Base-by-base conservation (phyloP, 2,329 filamentous ascomycete species). In the Calonectria hongkongensis region DNA sequence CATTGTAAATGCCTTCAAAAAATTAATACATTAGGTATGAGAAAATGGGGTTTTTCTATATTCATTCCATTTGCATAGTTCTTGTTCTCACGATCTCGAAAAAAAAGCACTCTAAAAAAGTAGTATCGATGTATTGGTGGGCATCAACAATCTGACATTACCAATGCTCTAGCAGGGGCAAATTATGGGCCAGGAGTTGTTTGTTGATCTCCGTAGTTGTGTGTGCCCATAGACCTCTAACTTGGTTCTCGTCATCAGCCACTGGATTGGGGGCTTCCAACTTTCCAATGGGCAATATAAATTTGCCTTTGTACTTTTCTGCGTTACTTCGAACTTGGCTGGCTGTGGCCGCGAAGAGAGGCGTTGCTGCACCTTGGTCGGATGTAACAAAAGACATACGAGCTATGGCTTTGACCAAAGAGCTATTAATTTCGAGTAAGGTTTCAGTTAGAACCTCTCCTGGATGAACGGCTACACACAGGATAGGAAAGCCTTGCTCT, bases 281-380 rank as follows among this genome's bases (percentile, higher is more conserved):
- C 21, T 65, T 54, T 9, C 73, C 73, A 18, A 58, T 5, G 1
- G 73, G 73, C 16, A 51, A 18, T 0, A 74, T 21, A 28, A 54
- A 74, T 28, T 66, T 58, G 0, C 62, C 73, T 21, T 51, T 51
- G 43, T 70, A 72, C 33, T 50, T 41, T 18, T 13, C 16, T 8
- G 21, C 18, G 18, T 72, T 36, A 15, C 51, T 21, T 16, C 48
- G 39, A 3, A 73, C 63, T 16, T 67, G 39, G 2, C n/a, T 60
- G 4, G 66, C 66, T 15, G 70, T 67, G 7, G 73, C 73, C 1
- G 66, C 73, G 50, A 74, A 72, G 1, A 74, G n/a, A 1, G 73
- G 18, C 1, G 45, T 56, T 25, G 50, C 30, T 2, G 73, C 60
- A 25, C 73, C 73, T 36, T 72, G 63, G 4, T 72, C 70, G 1